Conservation (phyloP, 805 yeast genomes). For the Wickerhamiella vanderwaltii region DNA sequence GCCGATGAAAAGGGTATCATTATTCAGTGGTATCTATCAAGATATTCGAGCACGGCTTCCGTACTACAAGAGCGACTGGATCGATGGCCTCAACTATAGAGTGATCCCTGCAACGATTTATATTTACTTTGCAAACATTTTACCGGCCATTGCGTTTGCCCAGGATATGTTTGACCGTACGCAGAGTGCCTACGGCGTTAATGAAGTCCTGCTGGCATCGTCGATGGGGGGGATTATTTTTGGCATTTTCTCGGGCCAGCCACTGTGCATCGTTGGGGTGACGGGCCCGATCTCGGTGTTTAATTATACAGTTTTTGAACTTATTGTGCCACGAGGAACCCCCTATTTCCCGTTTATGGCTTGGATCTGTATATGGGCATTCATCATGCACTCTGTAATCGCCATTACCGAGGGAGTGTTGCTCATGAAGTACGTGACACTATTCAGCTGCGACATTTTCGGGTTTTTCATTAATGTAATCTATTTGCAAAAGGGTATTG, state of each 20-base stretch:
- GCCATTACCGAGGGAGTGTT: slow-evolving; percentile 60
- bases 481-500: slow-evolving; percentile 83
- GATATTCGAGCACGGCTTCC: slow-evolving; percentile 49
- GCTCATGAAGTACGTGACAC: slow-evolving; percentile 57
- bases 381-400: slow-evolving; percentile 63
- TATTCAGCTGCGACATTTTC: slow-evolving; percentile 82
- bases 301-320: slow-evolving; percentile 76
- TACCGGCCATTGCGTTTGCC: slow-evolving; percentile 93
- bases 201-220: slow-evolving; percentile 71
- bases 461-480: slow-evolving; percentile 84
- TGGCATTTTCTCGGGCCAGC: slow-evolving; percentile 80
- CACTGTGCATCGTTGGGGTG: slow-evolving; percentile 89
- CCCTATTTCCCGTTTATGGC: slow-evolving; percentile 83
- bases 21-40: slow-evolving; percentile 35
- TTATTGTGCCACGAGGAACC: slow-evolving; percentile 40
- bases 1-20: slow-evolving; percentile 1
- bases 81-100: slow-evolving; percentile 72
- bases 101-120: slow-evolving; percentile 74
- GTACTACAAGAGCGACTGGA: slow-evolving; percentile 63
- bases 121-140: slow-evolving; percentile 75
- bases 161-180: slow-evolving; percentile 96
- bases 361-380: slow-evolving; percentile 89
- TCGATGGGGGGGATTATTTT: slow-evolving; percentile 85
- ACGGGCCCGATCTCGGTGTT: slow-evolving; percentile 93
- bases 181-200: slow-evolving; percentile 74